A percentile compares a stretch with the other conserved stretches of the same genome.
These are phyloP conservation scores for Neurospora sp. DNA, from an alignment of 495 filamentous ascomycete species.

Conservation along the genomic window DNA sequence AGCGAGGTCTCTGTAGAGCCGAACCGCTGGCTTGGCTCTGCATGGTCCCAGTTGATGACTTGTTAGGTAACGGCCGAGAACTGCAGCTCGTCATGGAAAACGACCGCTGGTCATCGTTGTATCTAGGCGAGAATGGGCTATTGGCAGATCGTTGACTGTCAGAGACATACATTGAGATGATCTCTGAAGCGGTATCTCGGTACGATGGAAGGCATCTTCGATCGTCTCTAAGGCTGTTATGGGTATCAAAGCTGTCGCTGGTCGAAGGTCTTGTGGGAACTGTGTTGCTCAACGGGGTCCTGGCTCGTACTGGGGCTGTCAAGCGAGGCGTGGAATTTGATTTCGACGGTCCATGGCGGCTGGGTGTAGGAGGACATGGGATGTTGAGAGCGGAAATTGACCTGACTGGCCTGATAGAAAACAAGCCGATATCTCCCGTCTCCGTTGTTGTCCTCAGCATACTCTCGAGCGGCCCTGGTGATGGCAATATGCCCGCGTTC, in stretches of 20 bases:
- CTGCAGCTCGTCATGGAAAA: constrained; percentile 51
- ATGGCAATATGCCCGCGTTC: constrained; percentile 26
- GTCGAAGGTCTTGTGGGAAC: not conserved
- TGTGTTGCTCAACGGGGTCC: not conserved
- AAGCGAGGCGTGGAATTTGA: not conserved
- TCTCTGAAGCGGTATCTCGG: constrained; percentile 34
- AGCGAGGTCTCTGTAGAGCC: constrained; percentile 43
- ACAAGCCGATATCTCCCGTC: constrained; percentile 55
- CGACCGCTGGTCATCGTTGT: constrained; percentile 37
- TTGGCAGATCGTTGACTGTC: constrained; percentile 33
- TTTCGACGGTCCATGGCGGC: not conserved
- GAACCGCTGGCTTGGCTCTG: constrained; percentile 29
- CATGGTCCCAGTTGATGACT: constrained; percentile 44
- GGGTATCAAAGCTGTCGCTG: not conserved
- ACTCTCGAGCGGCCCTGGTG: constrained; percentile 40
- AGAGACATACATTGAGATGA: constrained; percentile 38
- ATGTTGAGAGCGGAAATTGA: constrained; percentile 21
- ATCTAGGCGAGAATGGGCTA: constrained; percentile 28
- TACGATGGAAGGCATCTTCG: constrained; percentile 30
- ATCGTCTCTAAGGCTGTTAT: constrained; percentile 11
- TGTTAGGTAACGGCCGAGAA: constrained; percentile 38
- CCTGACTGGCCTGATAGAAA: constrained; percentile 44
- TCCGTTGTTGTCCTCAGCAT: constrained; percentile 66
- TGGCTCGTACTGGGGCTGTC: not conserved
- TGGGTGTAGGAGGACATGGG: constrained; percentile 6